Evolutionary conservation across 208 protist genomes (phyloP).

Genomic region (Willaertia magna): DNA sequence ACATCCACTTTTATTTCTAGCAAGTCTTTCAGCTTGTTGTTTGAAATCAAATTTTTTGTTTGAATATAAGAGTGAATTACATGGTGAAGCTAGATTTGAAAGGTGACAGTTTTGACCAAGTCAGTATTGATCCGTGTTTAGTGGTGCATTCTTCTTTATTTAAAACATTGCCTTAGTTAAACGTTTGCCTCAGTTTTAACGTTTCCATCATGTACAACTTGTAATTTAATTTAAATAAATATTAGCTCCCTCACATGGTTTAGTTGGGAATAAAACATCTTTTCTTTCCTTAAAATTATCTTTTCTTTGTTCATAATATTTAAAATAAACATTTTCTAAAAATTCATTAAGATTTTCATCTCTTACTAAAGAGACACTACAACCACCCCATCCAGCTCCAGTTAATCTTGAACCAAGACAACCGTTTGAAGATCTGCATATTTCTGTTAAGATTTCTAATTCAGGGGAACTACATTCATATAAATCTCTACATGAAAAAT

Average conservation of each 20-base stretch:
- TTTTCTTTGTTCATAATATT: not conserved
- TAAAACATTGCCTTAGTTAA: too few relatives aligned
- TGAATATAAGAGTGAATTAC: too few relatives aligned
- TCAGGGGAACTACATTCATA: constrained; percentile 31
- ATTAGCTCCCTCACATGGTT: not conserved
- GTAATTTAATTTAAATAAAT: too few relatives aligned
- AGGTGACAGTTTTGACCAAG: too few relatives aligned
- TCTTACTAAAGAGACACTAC: not conserved
- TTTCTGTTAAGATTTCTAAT: constrained; percentile 23
- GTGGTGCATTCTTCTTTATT: too few relatives aligned
- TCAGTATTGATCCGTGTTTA: too few relatives aligned
- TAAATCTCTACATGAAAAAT: constrained; percentile 25
- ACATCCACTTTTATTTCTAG: too few relatives aligned
- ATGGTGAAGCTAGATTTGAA: too few relatives aligned
- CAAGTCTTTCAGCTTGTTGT: too few relatives aligned
- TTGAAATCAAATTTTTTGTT: too few relatives aligned
- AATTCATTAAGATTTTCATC: not conserved
- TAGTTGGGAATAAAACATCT: not conserved
- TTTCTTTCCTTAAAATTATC: not conserved
- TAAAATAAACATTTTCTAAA: not conserved
- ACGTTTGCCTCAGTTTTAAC: too few relatives aligned
- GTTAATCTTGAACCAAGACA: constrained; percentile 28
- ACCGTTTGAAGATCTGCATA: constrained; percentile 16
- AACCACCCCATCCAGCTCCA: constrained; percentile 37
- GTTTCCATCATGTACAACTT: too few relatives aligned